A percentile compares a stretch with the other conserved stretches of the same genome.
Evolutionary conservation across 345 rosid genomes (phyloP).

Genomic region (Rhizophora mangle): DNA sequence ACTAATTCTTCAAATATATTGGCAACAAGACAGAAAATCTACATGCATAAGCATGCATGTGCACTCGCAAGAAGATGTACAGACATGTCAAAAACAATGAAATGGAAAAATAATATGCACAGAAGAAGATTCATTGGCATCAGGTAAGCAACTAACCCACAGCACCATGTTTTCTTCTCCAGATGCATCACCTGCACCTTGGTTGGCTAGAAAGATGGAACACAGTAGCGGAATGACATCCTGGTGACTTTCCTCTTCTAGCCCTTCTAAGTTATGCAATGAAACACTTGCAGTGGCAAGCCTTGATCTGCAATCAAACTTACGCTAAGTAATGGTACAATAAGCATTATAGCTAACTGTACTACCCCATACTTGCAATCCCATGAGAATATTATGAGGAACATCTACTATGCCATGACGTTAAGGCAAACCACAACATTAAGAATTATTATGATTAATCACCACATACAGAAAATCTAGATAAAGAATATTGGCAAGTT

Average conservation of each 20-base stretch:
- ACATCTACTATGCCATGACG: too few species aligned
- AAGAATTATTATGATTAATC: background rate
- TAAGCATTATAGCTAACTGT: too few species aligned
- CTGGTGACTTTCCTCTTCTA: constrained; percentile 39
- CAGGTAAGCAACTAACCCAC: constrained; percentile 53
- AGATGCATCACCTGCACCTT: constrained; percentile 57
- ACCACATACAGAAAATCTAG: background rate
- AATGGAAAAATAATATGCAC: background rate
- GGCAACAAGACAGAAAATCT: background rate
- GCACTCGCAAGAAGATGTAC: background rate
- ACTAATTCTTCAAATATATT: background rate
- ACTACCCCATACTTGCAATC: too few species aligned
- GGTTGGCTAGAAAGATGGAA: constrained; percentile 79
- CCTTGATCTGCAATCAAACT: constrained; percentile 52
- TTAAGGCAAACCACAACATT: background rate
- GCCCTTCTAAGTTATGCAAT: constrained; percentile 48
- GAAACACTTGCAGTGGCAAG: constrained; percentile 70
- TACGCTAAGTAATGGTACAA: background rate
- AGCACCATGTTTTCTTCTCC: constrained; percentile 49
- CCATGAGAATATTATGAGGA: too few species aligned
- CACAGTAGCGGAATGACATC: constrained; percentile 75
- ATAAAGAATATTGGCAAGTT: background rate
- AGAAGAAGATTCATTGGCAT: too few species aligned
- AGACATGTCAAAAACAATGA: background rate
- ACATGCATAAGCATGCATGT: background rate